Base-by-base conservation (phyloP, 345 rosid genomes). In the Eucalyptus curtisii region DNA sequence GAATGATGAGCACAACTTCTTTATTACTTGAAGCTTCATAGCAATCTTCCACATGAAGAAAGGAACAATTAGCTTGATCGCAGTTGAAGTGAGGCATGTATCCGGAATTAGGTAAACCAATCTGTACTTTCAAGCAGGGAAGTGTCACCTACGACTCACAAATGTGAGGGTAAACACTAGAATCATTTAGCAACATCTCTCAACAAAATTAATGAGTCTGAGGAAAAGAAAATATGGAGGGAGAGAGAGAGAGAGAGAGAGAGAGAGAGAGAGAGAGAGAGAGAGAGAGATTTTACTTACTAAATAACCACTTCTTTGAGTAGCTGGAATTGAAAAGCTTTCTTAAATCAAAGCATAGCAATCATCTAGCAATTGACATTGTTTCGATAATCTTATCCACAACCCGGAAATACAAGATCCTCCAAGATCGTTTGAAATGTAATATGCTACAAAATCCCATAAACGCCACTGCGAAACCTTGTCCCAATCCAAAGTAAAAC, bases 221-320 rank as follows among this genome's bases (percentile, higher is more conserved):
- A 52, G n/a, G 2, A 27, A 59, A 11, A 24, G 14, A 52, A 7
- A 10, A 11, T 57, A 57, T 57, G 7, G 6, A 25, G 7, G 6
- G 20, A 7, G 53, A 49, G 52, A 49, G 52, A 49, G 52, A 14
- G 52, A 5, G 52, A 22, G 61, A 55, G 5, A 22, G 25, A 59
- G 10, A 24, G 14, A 52, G 6, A 10, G 10, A 6, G 6, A 25
- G 7, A 5, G 20, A 7, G 53, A 49, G 52, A 49, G 52, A 49
- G 52, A 14, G 52, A 2, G 52, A 22, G 61, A 55, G 5, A 22
- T 22, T 55, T 55, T 24, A 4, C 61, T 22, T 24, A 24, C 30
- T 57, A 24, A 2, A 57, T 1, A 24, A 24, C 10, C 2, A 0
- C 64, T 4, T 20, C 1, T 3, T 19, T 52, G 24, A 1, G 4